A percentile compares a stretch with the other conserved stretches of the same genome.
Conservation (phyloP, 2,329 filamentous ascomycete species). For the Colletotrichum australisinense region DNA sequence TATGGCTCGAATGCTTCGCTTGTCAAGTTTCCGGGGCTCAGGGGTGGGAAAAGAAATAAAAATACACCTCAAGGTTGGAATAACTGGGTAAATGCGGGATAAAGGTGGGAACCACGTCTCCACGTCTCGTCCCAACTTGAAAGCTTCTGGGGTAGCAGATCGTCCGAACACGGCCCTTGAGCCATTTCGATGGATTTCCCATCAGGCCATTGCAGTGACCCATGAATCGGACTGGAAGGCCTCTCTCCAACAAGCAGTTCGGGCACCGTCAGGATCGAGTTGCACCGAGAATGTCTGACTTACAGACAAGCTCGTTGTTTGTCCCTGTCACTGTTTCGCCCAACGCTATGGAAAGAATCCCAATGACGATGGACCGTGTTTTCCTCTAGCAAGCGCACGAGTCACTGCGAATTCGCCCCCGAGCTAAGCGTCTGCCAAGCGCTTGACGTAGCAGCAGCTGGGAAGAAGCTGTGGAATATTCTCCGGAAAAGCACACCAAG, state of each 20-base stretch:
- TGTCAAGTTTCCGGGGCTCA: neutral
- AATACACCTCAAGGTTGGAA: conserved; percentile 3
- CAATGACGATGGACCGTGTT: conserved; percentile 16
- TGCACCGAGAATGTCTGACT: neutral
- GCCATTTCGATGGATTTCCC: neutral
- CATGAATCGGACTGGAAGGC: neutral
- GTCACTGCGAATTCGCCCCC: neutral
- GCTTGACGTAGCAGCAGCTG: neutral
- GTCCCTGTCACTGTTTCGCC: neutral
- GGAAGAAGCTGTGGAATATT: neutral
- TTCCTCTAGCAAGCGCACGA: neutral
- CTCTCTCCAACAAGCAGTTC: neutral
- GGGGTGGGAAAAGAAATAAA: neutral
- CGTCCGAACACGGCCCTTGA: conserved; percentile 6
- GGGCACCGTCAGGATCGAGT: neutral
- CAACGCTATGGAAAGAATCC: neutral
- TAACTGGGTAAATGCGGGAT: neutral
- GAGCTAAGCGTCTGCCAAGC: conserved; percentile 22
- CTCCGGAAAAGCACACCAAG: neutral
- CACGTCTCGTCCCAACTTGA: conserved; percentile 2
- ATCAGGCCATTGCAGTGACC: neutral
- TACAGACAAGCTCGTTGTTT: neutral
- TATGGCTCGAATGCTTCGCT: neutral
- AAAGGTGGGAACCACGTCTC: neutral
- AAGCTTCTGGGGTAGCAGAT: neutral